These are phyloP conservation scores for Arctium lappa DNA, from an alignment of 129 eudicot genomes.

Conservation along the genomic window DNA sequence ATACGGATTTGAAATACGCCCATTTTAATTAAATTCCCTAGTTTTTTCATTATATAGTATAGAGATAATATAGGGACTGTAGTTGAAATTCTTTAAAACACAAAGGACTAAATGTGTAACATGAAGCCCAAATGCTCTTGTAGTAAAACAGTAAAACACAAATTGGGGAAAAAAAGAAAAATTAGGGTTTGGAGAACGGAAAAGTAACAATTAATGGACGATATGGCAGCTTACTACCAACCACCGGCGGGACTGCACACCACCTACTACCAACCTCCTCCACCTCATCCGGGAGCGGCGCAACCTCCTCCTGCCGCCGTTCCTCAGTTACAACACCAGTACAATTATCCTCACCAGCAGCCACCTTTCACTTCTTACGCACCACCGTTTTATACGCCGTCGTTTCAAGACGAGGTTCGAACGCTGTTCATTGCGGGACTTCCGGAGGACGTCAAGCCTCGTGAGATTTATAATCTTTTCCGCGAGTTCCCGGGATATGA, in stretches of 20 bases:
- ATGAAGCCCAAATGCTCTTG: background rate
- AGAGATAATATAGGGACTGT: background rate
- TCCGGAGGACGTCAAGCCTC: slow-evolving; percentile 81
- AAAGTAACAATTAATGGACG: slow-evolving; percentile 48
- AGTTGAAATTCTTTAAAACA: background rate
- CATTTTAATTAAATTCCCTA: too few species aligned
- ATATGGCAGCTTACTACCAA: slow-evolving; percentile 64
- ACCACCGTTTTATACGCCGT: slow-evolving; percentile 30
- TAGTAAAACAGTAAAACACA: background rate
- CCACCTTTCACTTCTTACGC: slow-evolving; percentile 42
- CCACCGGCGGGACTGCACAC: slow-evolving; percentile 43
- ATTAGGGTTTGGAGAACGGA: slow-evolving; percentile 28
- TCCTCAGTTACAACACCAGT: slow-evolving; percentile 32
- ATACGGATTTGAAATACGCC: too few species aligned
- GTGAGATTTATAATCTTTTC: slow-evolving; percentile 83
- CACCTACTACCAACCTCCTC: slow-evolving; percentile 46
- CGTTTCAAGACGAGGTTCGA: slow-evolving; percentile 62
- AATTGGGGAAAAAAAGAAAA: background rate
- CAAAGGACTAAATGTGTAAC: background rate
- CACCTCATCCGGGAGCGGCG: slow-evolving; percentile 53
- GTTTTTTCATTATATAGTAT: too few species aligned
- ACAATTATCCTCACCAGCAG: slow-evolving; percentile 22
- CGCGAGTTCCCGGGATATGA: slow-evolving; percentile 82
- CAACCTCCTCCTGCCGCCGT: slow-evolving; percentile 37
- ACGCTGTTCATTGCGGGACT: slow-evolving; percentile 91